Percentiles rank a stretch among this genome's conserved stretches.
phyloP scores from a whole-genome alignment of 148 eudicot genomes.

The Cornus kousa region DNA sequence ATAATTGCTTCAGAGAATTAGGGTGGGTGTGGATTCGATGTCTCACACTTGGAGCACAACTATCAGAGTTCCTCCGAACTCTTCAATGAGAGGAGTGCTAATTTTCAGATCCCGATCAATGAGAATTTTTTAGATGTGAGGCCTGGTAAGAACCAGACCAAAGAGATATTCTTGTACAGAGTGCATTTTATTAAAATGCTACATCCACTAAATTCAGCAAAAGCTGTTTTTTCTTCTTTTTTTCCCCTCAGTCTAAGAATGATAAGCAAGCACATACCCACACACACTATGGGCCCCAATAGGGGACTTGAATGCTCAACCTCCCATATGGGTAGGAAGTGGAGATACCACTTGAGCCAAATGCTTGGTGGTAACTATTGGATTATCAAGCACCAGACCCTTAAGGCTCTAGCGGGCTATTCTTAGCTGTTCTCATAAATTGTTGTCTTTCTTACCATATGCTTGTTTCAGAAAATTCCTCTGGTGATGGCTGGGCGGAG shows the following conservation, averaged over 20 bases:
- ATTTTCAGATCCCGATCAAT: too few species aligned
- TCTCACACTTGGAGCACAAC: background rate
- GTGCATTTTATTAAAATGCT: background rate
- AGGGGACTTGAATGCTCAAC: too few species aligned
- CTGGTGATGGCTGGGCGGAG: conserved; percentile 69
- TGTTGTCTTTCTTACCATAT: background rate
- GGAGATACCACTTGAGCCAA: too few species aligned
- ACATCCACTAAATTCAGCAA: background rate
- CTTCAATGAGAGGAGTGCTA: background rate
- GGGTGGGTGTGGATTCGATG: background rate
- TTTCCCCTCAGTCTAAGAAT: too few species aligned
- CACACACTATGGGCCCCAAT: too few species aligned
- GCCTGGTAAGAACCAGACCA: background rate
- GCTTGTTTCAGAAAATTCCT: conserved; percentile 71
- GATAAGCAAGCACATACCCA: too few species aligned
- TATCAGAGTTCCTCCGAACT: background rate
- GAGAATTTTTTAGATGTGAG: background rate
- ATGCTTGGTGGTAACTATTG: too few species aligned
- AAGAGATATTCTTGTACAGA: too few species aligned
- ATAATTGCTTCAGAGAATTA: too few species aligned
- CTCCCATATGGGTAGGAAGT: too few species aligned
- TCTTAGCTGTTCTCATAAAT: background rate
- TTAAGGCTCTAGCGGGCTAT: background rate
- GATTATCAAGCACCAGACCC: too few species aligned
- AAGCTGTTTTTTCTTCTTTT: background rate